Evolutionary conservation across 495 filamentous ascomycete genomes (phyloP).

Genomic region (Xylaria telfairii): DNA sequence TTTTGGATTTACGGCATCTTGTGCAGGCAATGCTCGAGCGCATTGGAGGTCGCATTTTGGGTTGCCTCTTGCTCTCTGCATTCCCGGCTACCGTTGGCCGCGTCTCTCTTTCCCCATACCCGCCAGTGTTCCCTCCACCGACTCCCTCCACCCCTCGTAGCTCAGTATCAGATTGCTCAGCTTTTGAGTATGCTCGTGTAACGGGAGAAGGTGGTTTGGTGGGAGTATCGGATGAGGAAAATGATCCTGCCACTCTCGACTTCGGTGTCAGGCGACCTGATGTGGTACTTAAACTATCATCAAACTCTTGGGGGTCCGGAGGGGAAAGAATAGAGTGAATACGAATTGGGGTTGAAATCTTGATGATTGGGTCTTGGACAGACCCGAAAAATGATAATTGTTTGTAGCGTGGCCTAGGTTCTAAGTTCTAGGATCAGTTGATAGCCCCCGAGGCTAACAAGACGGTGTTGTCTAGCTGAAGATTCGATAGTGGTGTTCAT

Average conservation of each 20-base stretch:
- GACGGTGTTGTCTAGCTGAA: neutral
- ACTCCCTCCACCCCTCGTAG: conserved; percentile 23
- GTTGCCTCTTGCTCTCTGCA: conserved; percentile 53
- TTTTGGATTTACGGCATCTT: conserved; percentile 80
- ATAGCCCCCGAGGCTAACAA: neutral
- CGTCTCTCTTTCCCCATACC: conserved; percentile 33
- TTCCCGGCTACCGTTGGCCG: conserved; percentile 35
- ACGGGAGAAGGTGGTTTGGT: conserved; percentile 26
- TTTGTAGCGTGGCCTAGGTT: neutral
- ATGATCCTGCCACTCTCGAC: conserved; percentile 42
- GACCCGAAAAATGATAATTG: conserved; percentile 28
- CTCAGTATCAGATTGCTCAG: conserved; percentile 28
- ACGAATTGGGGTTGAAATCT: conserved; percentile 56
- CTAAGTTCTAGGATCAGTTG: neutral
- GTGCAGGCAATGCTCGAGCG: conserved; percentile 82
- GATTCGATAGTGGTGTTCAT: neutral
- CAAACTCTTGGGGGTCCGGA: conserved; percentile 48
- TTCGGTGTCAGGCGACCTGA: conserved; percentile 41
- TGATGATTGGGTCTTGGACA: conserved; percentile 49
- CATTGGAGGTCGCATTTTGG: conserved; percentile 63
- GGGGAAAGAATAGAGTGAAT: conserved; percentile 58
- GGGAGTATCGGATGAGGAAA: conserved; percentile 36
- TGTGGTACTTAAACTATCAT: conserved; percentile 42
- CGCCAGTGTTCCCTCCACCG: conserved; percentile 30
- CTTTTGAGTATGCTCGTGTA: conserved; percentile 24